These are phyloP conservation scores for Penicillium goetzii DNA, from an alignment of 495 filamentous ascomycete species.

Conservation along the genomic window DNA sequence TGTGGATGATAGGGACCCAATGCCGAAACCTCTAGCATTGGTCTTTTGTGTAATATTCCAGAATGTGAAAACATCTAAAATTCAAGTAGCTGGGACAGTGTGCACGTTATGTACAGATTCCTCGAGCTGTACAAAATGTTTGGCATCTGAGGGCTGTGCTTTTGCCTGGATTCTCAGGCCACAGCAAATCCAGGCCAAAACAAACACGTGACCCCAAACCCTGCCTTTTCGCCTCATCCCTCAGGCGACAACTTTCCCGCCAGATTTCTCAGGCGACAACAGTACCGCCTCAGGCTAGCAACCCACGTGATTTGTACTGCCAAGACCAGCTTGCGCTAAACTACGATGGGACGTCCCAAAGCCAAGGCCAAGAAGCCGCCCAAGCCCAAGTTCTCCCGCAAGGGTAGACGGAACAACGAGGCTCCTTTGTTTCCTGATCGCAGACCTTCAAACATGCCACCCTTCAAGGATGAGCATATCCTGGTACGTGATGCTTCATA, in stretches of 20 bases:
- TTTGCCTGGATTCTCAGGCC: neutral
- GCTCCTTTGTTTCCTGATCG: constrained; percentile 9
- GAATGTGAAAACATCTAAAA: neutral
- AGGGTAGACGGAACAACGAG: neutral
- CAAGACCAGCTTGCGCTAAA: constrained; percentile 13
- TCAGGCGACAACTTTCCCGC: neutral
- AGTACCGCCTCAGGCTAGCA: neutral
- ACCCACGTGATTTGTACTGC: constrained; percentile 15
- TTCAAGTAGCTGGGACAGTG: neutral
- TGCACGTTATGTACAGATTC: neutral
- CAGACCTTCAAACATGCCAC: constrained; percentile 56
- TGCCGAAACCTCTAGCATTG: no score
- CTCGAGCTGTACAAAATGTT: neutral
- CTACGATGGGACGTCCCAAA: constrained; percentile 22
- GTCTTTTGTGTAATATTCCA: neutral
- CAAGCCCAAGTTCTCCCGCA: neutral
- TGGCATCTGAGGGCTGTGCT: neutral
- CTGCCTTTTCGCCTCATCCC: neutral
- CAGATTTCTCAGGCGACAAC: neutral
- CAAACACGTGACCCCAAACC: neutral
- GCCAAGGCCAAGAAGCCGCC: neutral
- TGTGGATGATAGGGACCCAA: neutral
- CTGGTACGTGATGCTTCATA: constrained; percentile 51
- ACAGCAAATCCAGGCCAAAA: neutral
- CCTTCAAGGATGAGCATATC: constrained; percentile 78